These are phyloP conservation scores for Backusella tarrabulga DNA, from an alignment of 192 early-diverging fungal species.

Conservation along the genomic window DNA sequence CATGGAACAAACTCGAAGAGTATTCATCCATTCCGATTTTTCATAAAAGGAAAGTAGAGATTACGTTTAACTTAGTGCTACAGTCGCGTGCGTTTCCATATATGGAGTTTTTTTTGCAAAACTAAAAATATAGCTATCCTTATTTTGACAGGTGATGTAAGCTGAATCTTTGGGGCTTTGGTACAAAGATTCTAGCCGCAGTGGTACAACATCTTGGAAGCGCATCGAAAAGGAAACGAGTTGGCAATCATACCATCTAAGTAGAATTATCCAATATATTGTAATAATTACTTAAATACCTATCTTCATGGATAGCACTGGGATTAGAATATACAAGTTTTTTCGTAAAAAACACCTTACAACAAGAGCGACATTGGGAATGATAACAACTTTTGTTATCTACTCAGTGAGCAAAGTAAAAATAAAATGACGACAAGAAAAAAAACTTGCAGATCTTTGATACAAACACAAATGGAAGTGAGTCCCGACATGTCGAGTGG, in stretches of 20 bases:
- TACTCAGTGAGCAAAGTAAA: conserved; percentile 38
- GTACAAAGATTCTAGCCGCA: neutral
- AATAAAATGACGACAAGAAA: conserved; percentile 41
- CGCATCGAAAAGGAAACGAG: neutral
- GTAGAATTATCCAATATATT: neutral
- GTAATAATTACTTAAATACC: neutral
- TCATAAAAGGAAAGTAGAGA: neutral
- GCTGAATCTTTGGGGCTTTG: neutral
- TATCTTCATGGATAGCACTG: neutral
- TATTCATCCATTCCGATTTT: neutral
- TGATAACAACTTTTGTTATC: neutral
- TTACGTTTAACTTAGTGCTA: neutral
- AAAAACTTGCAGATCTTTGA: conserved; percentile 79
- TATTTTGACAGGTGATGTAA: conserved; percentile 10
- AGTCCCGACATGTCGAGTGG: conserved; percentile 74
- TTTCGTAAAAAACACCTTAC: neutral
- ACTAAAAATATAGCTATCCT: conserved; percentile 2
- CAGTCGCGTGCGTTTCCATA: conserved; percentile 7
- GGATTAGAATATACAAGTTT: neutral
- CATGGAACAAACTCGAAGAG: neutral
- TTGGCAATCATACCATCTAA: neutral
- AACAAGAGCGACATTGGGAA: neutral
- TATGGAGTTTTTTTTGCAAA: neutral
- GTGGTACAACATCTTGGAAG: neutral
- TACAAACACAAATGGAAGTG: conserved; percentile 73